These are phyloP conservation scores for Solanum hybrid DNA, from an alignment of 305 asterid species.

Conservation along the genomic window DNA sequence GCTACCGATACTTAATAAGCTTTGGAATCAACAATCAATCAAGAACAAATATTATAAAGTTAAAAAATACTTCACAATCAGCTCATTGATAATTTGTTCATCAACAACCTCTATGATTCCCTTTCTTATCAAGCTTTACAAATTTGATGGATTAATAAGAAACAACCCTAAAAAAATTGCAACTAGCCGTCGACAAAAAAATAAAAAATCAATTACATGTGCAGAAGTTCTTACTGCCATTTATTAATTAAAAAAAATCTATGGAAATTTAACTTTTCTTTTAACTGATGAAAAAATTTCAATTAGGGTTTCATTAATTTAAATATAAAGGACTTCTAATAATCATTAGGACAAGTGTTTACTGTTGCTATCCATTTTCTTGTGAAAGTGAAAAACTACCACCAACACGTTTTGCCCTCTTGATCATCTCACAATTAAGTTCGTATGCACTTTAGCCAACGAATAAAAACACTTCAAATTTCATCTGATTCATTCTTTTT, in stretches of 20 bases:
- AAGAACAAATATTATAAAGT: no score
- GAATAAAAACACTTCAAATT: no score
- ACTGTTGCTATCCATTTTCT: not conserved
- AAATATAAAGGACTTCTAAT: not conserved
- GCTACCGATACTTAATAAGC: no score
- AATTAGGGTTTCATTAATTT: no score
- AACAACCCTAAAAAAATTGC: not conserved
- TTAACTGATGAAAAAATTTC: not conserved
- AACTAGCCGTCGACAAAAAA: not conserved
- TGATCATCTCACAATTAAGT: not conserved
- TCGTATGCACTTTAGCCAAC: not conserved
- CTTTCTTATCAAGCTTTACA: not conserved
- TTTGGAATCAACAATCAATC: no score
- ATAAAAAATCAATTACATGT: not conserved
- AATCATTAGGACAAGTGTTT: not conserved
- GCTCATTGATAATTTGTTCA: no score
- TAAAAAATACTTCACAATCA: no score
- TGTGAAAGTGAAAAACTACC: not conserved
- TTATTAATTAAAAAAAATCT: no score
- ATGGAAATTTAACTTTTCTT: not conserved
- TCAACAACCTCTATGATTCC: not conserved
- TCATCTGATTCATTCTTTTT: not conserved
- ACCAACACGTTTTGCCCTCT: not conserved
- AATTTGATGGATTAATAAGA: no score
- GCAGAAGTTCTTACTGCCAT: not conserved